These are phyloP conservation scores for Diutina neorugosa DNA, from an alignment of 1,139 yeast genomes.

Conservation along the genomic window DNA sequence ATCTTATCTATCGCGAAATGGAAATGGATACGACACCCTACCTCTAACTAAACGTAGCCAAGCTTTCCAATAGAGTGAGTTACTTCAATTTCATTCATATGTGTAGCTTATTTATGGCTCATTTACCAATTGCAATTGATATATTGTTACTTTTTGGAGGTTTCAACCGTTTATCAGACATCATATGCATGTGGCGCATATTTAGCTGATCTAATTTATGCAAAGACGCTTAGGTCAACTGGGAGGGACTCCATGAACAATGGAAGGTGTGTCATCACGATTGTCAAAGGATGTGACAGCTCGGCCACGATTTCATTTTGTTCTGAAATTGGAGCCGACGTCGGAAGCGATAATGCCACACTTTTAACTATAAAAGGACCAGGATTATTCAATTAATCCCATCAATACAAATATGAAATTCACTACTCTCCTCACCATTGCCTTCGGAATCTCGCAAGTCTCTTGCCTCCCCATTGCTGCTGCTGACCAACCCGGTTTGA, in stretches of 20 bases:
- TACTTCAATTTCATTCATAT: too few relatives aligned
- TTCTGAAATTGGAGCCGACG: background rate
- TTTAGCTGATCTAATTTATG: background rate
- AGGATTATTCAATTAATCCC: background rate
- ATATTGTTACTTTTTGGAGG: background rate
- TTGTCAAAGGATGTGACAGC: background rate
- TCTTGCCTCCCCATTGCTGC: background rate
- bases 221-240: background rate
- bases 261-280: background rate
- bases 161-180: background rate
- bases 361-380: background rate
- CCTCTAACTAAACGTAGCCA: background rate
- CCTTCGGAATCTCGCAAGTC: background rate
- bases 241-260: background rate
- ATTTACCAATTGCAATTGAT: background rate
- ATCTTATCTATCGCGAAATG: background rate
- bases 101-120: too few relatives aligned
- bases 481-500: background rate
- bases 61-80: too few relatives aligned
- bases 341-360: background rate
- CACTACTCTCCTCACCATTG: background rate
- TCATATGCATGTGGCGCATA: background rate
- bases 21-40: background rate
- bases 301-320: background rate
- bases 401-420: background rate